phyloP scores from a whole-genome alignment of 75 land plant genomes.

The Selaginella tamariscina region DNA sequence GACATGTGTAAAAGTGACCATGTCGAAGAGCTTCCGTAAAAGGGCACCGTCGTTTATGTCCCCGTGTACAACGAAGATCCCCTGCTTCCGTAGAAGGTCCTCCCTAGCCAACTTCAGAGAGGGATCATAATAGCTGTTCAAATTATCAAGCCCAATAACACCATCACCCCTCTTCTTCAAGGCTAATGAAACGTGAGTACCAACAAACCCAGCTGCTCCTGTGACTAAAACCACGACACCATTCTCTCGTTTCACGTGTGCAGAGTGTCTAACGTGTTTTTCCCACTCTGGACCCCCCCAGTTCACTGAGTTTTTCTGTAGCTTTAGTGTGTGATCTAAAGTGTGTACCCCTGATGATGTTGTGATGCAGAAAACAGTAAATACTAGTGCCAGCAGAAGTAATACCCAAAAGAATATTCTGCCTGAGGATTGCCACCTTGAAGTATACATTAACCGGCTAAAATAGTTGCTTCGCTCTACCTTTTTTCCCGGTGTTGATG shows the following conservation, averaged over 20 bases:
- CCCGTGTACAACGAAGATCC: constrained; percentile 52
- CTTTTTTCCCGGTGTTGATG: constrained; percentile 64
- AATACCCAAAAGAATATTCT: constrained; percentile 43
- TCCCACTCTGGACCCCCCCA: constrained; percentile 21
- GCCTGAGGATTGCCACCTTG: constrained; percentile 27
- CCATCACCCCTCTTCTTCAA: constrained; percentile 53
- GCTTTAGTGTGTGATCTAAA: constrained; percentile 11
- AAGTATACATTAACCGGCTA: constrained; percentile 12
- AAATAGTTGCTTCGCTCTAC: constrained; percentile 49
- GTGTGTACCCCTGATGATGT: constrained; percentile 16
- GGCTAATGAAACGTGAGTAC: constrained; percentile 48
- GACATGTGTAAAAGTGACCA: constrained; percentile 60
- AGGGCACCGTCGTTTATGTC: constrained; percentile 51
- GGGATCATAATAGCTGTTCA: constrained; percentile 65
- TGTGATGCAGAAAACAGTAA: constrained; percentile 30
- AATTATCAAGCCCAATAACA: constrained; percentile 68
- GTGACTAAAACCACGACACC: constrained; percentile 37
- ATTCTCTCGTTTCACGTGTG: constrained; percentile 37
- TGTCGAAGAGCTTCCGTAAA: constrained; percentile 44
- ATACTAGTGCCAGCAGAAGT: constrained; percentile 29
- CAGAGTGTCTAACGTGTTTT: constrained; percentile 32
- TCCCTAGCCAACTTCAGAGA: constrained; percentile 40
- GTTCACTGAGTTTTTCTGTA: neutral
- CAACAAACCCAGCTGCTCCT: constrained; percentile 61
- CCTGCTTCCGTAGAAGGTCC: constrained; percentile 23